Base-by-base conservation (phyloP, 352 stramenopile genomes). In the Phytophthora tubulina region DNA sequence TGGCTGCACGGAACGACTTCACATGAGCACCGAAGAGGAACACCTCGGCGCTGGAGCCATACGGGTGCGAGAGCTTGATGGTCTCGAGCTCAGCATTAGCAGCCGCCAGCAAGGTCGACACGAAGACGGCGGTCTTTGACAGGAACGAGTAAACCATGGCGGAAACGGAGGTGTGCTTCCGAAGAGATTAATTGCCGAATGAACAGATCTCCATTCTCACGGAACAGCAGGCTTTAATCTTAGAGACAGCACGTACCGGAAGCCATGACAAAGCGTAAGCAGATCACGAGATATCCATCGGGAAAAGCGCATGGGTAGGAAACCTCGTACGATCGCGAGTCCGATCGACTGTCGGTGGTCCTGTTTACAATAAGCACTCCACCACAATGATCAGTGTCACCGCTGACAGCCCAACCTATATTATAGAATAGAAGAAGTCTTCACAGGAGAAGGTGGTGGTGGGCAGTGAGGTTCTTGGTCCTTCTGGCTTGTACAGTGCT, bases 11-110 rank as follows among this genome's bases (percentile, higher is more conserved):
- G 63, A 89, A 97, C 13, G 79, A 92, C 21, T 82, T 88, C 1
- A 97, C 67, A 11, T 91, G 93, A 0, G 92, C 89, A 33, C 92
- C 91, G 59, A 88, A 96, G 27, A 82, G 63, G 36, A 93, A 86
- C n/a, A 97, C 70, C 38, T 82, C 68, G 17, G 73, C 76, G 59
- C 76, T 86, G 45, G 88, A 86, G 50, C 86, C 86, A 10, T 82
- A 90, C 58, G 78, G 67, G 62, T 93, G 86, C 55, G 61, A 78
- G 36, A 93, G 71, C 61, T 81, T 69, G 35, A 90, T 48, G 6
- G 72, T 76, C 73, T 85, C 52, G 75, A 82, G 52, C 80, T 86
- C 33, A 71, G 88, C 62, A 61, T 60, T 72, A 6, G 9, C 56
- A 50, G 36, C 44, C 42, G 63, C 56, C 33, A 76, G 38, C 30